Conservation (phyloP, 1,284 basidiomycete genomes). For the Cryptococcus wingfieldii region DNA sequence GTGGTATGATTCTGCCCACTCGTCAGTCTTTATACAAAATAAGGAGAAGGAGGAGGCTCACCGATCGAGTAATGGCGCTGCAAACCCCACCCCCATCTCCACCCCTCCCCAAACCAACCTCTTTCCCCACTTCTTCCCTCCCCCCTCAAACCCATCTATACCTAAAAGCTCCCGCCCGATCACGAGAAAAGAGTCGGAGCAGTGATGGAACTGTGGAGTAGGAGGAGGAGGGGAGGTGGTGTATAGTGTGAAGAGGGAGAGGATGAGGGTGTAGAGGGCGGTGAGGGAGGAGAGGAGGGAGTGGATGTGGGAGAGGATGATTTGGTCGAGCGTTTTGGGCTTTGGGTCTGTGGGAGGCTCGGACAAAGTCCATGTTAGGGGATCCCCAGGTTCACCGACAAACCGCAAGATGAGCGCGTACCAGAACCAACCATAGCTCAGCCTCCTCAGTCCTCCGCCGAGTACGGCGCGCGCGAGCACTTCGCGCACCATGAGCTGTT, state of each 20-base stretch:
- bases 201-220: conserved; percentile 3
- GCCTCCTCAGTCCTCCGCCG: conserved; percentile 33
- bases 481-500: conserved; percentile 48
- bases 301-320: not conserved
- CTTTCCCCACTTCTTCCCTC: conserved; percentile 6
- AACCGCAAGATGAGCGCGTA: conserved; percentile 26
- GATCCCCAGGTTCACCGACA: conserved; percentile 14
- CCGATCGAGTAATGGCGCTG: conserved; percentile 30
- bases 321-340: not conserved
- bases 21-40: not conserved
- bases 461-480: conserved; percentile 48
- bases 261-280: not conserved
- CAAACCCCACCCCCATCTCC: conserved; percentile 19
- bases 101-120: conserved; percentile 21
- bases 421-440: conserved; percentile 49
- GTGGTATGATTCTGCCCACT: conserved; percentile 23
- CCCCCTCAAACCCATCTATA: conserved; percentile 16
- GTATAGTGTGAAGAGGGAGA: conserved; percentile 1
- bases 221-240: not conserved
- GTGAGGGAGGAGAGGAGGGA: not conserved
- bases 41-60: conserved; percentile 8
- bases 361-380: not conserved
- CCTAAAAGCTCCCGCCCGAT: conserved; percentile 19
- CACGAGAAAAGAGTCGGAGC: conserved; percentile 13
- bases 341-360: not conserved